Evolutionary conservation across 2,329 filamentous ascomycete genomes (phyloP).

Genomic region (Pseudogymnoascus destructans): DNA sequence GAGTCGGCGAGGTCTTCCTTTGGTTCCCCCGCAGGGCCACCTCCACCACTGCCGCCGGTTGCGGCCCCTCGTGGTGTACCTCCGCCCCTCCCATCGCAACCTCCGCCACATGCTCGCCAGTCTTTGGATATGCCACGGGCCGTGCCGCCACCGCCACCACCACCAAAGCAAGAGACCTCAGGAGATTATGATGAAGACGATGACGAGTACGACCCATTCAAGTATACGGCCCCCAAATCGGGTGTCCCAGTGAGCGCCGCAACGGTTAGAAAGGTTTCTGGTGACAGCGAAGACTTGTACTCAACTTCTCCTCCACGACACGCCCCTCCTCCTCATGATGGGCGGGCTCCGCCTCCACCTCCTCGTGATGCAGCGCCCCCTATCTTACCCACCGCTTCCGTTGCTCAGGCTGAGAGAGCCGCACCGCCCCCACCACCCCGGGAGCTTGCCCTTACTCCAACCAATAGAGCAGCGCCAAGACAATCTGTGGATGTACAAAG

Average conservation of each 20-base stretch:
- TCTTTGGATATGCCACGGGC: conserved; percentile 61
- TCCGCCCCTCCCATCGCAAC: conserved; percentile 47
- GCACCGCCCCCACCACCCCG: conserved; percentile 28
- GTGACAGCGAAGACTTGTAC: conserved; percentile 24
- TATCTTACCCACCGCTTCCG: conserved; percentile 19
- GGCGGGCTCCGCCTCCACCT: conserved; percentile 32
- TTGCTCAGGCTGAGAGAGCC: neutral
- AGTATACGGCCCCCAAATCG: conserved; percentile 33
- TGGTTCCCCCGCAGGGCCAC: conserved; percentile 31
- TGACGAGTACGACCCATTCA: conserved; percentile 60
- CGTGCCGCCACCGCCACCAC: conserved; percentile 53
- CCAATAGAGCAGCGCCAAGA: conserved; percentile 29
- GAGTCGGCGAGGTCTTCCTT: conserved; percentile 39
- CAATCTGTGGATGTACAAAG: conserved; percentile 55
- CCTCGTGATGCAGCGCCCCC: conserved; percentile 33
- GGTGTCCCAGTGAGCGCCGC: conserved; percentile 12
- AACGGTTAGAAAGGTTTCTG: conserved; percentile 17
- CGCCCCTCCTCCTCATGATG: conserved; percentile 26
- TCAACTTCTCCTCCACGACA: conserved; percentile 26
- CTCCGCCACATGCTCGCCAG: conserved; percentile 32
- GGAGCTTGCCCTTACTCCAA: conserved; percentile 19
- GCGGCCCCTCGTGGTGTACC: conserved; percentile 46
- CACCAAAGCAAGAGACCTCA: conserved; percentile 26
- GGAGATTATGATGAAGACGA: conserved; percentile 46
- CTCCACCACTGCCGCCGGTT: conserved; percentile 39